Evolutionary conservation across 768 basidiomycete species (phyloP), one percentile per base, ranked within the genome.

Genomic region (Trametes punicea): DNA sequence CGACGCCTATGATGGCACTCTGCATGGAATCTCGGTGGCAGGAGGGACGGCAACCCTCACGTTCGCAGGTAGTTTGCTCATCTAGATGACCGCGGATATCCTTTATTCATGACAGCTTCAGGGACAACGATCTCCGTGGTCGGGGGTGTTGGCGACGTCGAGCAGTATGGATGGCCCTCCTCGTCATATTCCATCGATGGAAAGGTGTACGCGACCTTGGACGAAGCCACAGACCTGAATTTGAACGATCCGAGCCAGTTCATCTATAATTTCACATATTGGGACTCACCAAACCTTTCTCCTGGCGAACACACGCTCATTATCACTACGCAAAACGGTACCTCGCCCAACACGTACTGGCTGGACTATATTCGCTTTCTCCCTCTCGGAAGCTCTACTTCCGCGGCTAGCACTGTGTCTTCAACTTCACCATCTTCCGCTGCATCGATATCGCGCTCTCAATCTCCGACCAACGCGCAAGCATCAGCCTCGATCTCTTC

Each of bases 211-310:
- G 23, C 11, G 13, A 44, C 42, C 8, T 44, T 13, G 23, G 26
- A 44, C 42, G 13, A 25, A 15, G 25, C 26, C 15, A 36, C 34
- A 4, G 42, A 44, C 25, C 11, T 11, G 8, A 21, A 44, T 13
- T 25, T 25, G 11, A 15, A 23, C 11, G 42, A 44, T 15, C 20
- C 18, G 6, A 44, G 11, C 23, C 11, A 8, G 11, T 44, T 44
- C 42, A 15, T 15, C 42, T 55, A 48, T 46, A 47, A 55, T 10
- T 38, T 41, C 29, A 47, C 54, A 3, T 55, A 40, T 39, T 55
- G 47, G 39, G 9, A 23, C 6, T 36, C 21, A 13, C 38, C 20
- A 0, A 39, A 15, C 23, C 46, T 55, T 38, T 16, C 46, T 2
- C n/a, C 26, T 10, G 54, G 54, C 0, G 15, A 38, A 18, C 54